phyloP scores from a whole-genome alignment of 2,329 filamentous ascomycete species.

The Exophiala alcalophila region DNA sequence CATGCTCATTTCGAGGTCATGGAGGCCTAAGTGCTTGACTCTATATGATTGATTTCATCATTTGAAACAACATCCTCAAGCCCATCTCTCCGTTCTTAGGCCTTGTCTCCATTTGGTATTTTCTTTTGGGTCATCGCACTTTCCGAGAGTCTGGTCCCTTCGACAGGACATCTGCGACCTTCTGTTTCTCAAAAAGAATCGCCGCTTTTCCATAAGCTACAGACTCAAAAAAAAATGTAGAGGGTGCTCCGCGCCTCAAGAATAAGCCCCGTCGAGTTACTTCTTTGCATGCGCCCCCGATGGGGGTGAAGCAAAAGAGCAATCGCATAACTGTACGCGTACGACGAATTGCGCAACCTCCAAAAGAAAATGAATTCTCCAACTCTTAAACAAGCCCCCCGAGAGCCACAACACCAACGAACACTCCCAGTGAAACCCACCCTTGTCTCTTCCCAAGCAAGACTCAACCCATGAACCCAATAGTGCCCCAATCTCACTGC shows the following conservation, averaged over 20 bases:
- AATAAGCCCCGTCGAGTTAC: slow-evolving; percentile 99
- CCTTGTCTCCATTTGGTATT: background rate
- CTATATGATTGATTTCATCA: slow-evolving; percentile 91
- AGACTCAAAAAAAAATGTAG: slow-evolving; percentile 41
- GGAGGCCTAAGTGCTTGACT: slow-evolving; percentile 93
- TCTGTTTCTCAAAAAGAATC: slow-evolving; percentile 30
- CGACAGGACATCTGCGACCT: slow-evolving; percentile 60
- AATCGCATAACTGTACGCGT: slow-evolving; percentile 99
- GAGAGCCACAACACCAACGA: too few relatives aligned
- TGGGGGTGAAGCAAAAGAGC: slow-evolving; percentile 49
- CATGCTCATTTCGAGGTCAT: slow-evolving; percentile 37
- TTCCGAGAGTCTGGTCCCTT: slow-evolving; percentile 62
- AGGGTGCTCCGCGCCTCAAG: slow-evolving; percentile 87
- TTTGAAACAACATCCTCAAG: slow-evolving; percentile 50
- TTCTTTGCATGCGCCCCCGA: slow-evolving; percentile 38
- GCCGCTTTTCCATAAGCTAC: slow-evolving; percentile 57
- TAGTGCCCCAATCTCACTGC: slow-evolving; percentile 32
- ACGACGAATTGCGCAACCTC: slow-evolving; percentile 72
- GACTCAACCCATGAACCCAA: slow-evolving; percentile 41
- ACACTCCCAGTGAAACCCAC: slow-evolving; percentile 33
- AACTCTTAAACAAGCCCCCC: slow-evolving; percentile 10
- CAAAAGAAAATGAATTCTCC: slow-evolving; percentile 16
- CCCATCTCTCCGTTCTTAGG: slow-evolving; percentile 27
- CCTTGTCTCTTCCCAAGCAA: slow-evolving; percentile 42
- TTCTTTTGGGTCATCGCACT: slow-evolving; percentile 5